phyloP scores from a whole-genome alignment of 768 basidiomycete genomes.

The Podaxis rugospora region DNA sequence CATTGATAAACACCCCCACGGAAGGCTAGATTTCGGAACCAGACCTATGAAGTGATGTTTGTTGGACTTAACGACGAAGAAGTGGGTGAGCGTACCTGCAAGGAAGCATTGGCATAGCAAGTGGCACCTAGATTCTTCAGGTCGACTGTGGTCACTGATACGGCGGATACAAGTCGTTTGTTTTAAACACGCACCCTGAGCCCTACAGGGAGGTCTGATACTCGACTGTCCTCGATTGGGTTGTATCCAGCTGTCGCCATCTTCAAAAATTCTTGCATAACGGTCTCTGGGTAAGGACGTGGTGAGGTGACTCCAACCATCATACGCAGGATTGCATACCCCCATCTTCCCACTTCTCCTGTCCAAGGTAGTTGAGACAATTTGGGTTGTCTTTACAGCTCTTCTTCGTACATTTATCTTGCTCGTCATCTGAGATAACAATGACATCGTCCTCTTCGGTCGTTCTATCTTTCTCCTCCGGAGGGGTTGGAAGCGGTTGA shows the following conservation, averaged over 20 bases:
- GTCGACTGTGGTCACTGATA: neutral
- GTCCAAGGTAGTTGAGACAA: slow-evolving; percentile 86
- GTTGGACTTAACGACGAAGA: neutral
- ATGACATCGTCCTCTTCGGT: slow-evolving; percentile 65
- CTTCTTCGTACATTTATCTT: slow-evolving; percentile 49
- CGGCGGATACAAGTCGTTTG: neutral
- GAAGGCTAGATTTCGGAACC: slow-evolving; percentile 86
- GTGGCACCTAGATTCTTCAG: slow-evolving; percentile 98
- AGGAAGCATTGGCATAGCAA: slow-evolving; percentile 93
- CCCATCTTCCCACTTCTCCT: slow-evolving; percentile 75
- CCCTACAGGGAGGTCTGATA: slow-evolving; percentile 63
- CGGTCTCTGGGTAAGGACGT: slow-evolving; percentile 33
- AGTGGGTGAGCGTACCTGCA: slow-evolving; percentile 55
- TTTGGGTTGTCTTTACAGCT: slow-evolving; percentile 73
- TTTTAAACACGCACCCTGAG: slow-evolving; percentile 50
- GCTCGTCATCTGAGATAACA: slow-evolving; percentile 67
- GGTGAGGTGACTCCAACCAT: slow-evolving; percentile 6
- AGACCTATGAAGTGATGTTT: slow-evolving; percentile 51
- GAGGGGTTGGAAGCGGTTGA: slow-evolving; percentile 11
- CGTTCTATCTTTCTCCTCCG: slow-evolving; percentile 38
- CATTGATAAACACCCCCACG: slow-evolving; percentile 81
- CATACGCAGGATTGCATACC: slow-evolving; percentile 31
- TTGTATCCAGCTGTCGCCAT: slow-evolving; percentile 47
- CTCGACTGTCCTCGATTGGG: slow-evolving; percentile 47
- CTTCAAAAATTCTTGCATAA: slow-evolving; percentile 48